phyloP scores from a whole-genome alignment of 148 eudicot genomes.

The Cornus florida region DNA sequence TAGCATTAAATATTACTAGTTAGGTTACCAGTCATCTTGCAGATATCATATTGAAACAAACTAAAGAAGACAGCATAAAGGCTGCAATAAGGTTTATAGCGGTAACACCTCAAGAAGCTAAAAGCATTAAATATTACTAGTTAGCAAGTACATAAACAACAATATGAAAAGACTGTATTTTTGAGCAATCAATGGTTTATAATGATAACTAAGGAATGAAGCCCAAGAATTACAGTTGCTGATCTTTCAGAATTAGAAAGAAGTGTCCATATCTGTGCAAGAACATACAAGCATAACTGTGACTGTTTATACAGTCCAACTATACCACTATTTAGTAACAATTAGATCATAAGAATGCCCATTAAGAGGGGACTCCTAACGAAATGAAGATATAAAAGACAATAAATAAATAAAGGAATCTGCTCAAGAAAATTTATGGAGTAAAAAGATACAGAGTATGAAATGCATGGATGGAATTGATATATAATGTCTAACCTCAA shows the following conservation, averaged over 20 bases:
- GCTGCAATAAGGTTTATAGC: too few relatives aligned
- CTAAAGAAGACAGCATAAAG: too few relatives aligned
- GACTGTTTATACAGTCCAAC: too few relatives aligned
- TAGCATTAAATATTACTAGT: too few relatives aligned
- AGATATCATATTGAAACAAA: too few relatives aligned
- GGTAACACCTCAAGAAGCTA: too few relatives aligned
- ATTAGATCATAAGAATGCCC: not conserved
- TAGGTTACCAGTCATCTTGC: too few relatives aligned
- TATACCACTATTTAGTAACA: not conserved
- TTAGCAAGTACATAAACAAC: too few relatives aligned
- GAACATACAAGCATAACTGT: not conserved
- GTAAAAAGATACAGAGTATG: not conserved
- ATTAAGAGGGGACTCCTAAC: not conserved
- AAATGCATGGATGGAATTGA: not conserved
- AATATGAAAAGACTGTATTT: too few relatives aligned
- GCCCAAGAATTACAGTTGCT: not conserved
- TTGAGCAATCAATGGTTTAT: too few relatives aligned
- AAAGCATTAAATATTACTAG: too few relatives aligned
- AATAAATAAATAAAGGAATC: not conserved
- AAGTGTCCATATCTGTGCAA: not conserved
- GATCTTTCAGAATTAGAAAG: not conserved
- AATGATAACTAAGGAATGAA: not conserved
- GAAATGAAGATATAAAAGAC: not conserved
- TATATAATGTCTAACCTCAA: conserved; percentile 63
- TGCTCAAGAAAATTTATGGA: not conserved